phyloP scores from a whole-genome alignment of 2,329 filamentous ascomycete genomes.

The Aspergillus awamori region DNA sequence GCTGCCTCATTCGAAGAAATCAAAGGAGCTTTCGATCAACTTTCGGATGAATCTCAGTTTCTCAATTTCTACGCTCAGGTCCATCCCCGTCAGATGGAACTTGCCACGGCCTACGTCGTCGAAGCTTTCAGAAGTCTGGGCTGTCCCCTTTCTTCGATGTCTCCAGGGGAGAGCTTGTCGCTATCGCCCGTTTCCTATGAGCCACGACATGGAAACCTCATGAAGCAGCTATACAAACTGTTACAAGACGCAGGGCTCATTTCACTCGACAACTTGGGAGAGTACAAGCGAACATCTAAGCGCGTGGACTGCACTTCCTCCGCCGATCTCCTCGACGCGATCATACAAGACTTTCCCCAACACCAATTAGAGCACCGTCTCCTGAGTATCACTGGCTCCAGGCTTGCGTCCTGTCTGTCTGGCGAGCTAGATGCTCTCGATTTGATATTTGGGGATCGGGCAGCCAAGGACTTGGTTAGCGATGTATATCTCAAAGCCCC shows the following conservation, averaged over 20 bases:
- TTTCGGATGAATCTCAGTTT: conserved; percentile 8
- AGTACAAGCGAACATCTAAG: background rate
- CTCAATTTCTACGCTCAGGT: conserved; percentile 18
- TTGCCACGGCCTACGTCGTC: conserved; percentile 28
- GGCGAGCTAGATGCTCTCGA: conserved; percentile 42
- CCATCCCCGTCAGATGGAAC: conserved; percentile 27
- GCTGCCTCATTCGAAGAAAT: background rate
- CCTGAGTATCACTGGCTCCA: conserved; percentile 34
- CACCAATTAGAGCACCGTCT: conserved; percentile 39
- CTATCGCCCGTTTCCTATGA: background rate
- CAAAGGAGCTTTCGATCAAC: background rate
- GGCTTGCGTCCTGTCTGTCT: conserved; percentile 44
- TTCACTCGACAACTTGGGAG: too few species aligned
- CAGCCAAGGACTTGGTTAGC: conserved; percentile 32
- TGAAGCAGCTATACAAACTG: background rate
- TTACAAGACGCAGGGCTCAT: background rate
- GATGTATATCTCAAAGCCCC: conserved; percentile 41
- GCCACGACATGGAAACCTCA: background rate
- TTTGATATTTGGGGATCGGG: conserved; percentile 43
- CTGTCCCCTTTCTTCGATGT: background rate
- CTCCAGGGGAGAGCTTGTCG: background rate
- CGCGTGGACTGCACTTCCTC: background rate
- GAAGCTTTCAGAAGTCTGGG: conserved; percentile 32
- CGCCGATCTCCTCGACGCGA: background rate
- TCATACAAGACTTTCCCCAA: conserved; percentile 34